These are phyloP conservation scores for Choricystis sp. DNA, from an alignment of 139 green algal species.

Conservation along the genomic window DNA sequence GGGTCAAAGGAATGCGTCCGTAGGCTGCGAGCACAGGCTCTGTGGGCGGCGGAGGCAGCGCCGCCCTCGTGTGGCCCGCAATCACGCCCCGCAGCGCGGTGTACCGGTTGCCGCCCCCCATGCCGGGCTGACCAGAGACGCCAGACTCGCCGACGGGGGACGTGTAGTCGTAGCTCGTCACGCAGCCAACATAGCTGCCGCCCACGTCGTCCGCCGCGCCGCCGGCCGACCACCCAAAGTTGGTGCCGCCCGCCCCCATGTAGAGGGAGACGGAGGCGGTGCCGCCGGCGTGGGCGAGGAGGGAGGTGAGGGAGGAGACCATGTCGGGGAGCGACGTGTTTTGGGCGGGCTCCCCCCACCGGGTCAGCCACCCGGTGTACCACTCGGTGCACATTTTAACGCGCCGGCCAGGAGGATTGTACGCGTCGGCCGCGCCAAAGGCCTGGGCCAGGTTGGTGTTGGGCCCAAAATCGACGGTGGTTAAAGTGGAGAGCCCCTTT, in stretches of 20 bases:
- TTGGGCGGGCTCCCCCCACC: constrained; percentile 29
- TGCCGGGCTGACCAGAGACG: constrained; percentile 30
- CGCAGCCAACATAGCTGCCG: constrained; percentile 19
- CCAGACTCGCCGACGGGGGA: constrained; percentile 31
- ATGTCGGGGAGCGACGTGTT: background rate
- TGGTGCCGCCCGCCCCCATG: constrained; percentile 45
- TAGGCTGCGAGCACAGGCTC: constrained; percentile 14
- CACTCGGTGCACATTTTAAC: constrained; percentile 38
- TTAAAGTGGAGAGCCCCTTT: background rate
- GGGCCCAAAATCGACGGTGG: constrained; percentile 15
- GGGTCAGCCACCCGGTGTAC: constrained; percentile 48
- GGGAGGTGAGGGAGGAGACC: background rate
- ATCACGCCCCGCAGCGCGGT: no score
- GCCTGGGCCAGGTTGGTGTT: constrained; percentile 10
- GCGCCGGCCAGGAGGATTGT: constrained; percentile 22
- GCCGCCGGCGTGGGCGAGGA: constrained; percentile 24
- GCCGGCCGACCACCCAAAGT: constrained; percentile 26
- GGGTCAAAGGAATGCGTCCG: constrained; percentile 14
- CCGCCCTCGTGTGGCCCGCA: no score
- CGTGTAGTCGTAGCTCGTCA: constrained; percentile 47
- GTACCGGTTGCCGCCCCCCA: constrained; percentile 13
- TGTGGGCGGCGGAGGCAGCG: constrained; percentile 3
- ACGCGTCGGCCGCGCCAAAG: background rate
- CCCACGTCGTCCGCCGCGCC: constrained; percentile 3
- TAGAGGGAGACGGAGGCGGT: constrained; percentile 40